phyloP scores from a whole-genome alignment of 1,284 basidiomycete species.

The Ceraceosorus bombacis region DNA sequence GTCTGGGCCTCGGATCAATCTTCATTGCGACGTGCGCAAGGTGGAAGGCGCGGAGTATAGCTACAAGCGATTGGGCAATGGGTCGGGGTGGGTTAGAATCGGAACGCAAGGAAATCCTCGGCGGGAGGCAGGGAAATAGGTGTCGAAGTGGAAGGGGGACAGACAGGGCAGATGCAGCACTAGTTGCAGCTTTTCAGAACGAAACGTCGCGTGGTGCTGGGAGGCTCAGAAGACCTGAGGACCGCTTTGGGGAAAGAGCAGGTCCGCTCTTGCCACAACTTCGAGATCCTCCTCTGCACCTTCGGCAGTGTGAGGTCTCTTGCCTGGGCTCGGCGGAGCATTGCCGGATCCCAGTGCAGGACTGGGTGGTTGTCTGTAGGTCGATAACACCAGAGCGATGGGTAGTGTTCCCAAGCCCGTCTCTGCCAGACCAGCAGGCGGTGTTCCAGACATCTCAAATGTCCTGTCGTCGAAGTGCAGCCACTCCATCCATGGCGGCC shows the following conservation, averaged over 20 bases:
- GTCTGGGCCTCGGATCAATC: no score
- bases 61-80: no score
- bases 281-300: not conserved
- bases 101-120: no score
- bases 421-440: conserved; percentile 15
- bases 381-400: conserved; percentile 5
- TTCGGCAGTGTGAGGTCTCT: not conserved
- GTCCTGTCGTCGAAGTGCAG: conserved; percentile 30
- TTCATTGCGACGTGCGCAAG: no score
- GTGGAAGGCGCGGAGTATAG: no score
- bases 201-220: no score
- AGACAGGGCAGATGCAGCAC: no score
- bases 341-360: not conserved
- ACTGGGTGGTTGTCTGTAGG: not conserved
- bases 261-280: not conserved
- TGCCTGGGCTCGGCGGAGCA: not conserved
- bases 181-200: no score
- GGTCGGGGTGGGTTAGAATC: no score
- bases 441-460: conserved; percentile 36
- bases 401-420: not conserved
- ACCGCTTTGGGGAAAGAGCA: not conserved
- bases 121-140: no score
- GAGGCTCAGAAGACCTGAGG: no score
- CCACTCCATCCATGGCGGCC: conserved; percentile 33
- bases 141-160: no score